Conservation (phyloP, 139 green algal genomes). For the Cymbomonas tetramitiformis region DNA sequence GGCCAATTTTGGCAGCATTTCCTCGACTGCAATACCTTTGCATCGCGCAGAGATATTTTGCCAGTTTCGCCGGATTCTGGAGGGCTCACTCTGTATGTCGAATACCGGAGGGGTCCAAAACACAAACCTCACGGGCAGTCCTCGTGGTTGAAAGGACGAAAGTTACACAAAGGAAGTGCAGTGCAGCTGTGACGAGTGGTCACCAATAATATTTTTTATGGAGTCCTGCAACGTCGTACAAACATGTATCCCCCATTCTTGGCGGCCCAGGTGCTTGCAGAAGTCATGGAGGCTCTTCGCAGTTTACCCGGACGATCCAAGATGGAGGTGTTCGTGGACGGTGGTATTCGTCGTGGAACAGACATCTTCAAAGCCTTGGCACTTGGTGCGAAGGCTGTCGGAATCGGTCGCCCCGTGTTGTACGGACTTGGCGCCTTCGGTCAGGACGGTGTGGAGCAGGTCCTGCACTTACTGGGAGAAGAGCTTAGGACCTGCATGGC, state of each 20-base stretch:
- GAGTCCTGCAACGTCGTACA: not conserved
- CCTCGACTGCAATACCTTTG: no score
- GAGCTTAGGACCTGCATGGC: slow-evolving; percentile 30
- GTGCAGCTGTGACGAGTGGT: no score
- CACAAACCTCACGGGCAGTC: no score
- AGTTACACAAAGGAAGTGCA: no score
- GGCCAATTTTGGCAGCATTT: no score
- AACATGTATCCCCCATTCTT: no score
- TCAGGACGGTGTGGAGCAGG: slow-evolving; percentile 38
- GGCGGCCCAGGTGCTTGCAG: slow-evolving; percentile 35
- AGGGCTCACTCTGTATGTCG: no score
- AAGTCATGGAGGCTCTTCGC: slow-evolving; percentile 48
- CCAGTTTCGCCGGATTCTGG: no score
- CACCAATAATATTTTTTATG: slow-evolving; percentile 35
- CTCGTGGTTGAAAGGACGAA: no score
- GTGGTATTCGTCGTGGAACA: slow-evolving; percentile 70
- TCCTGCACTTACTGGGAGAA: slow-evolving; percentile 25
- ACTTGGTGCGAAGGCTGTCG: slow-evolving; percentile 65
- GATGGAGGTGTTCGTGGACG: slow-evolving; percentile 53
- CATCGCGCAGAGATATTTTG: no score
- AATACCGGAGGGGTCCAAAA: no score
- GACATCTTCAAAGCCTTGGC: slow-evolving; percentile 85
- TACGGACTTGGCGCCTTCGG: slow-evolving; percentile 71
- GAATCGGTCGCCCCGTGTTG: slow-evolving; percentile 76
- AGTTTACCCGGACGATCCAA: not conserved